A percentile compares a stretch with the other conserved stretches of the same genome.
Conservation (phyloP, 768 basidiomycete species). For the Clitopilus hobsonii region DNA sequence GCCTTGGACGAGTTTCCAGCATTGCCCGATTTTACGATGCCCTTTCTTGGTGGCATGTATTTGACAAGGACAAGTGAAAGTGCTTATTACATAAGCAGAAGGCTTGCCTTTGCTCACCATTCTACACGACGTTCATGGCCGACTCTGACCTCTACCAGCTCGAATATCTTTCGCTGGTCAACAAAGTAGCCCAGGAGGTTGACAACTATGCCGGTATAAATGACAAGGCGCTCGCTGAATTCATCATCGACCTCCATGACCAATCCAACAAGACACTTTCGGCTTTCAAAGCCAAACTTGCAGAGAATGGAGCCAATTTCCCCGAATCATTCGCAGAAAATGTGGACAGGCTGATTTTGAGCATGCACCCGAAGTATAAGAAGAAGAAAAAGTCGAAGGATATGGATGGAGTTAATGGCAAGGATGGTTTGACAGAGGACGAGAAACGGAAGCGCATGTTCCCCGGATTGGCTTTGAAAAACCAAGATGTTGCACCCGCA, state of each 20-base stretch:
- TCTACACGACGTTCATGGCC: slow-evolving; percentile 38
- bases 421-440: slow-evolving; percentile 44
- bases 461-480: slow-evolving; percentile 81
- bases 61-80: slow-evolving; percentile 7
- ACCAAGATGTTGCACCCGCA: slow-evolving; percentile 61
- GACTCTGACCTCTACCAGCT: slow-evolving; percentile 84
- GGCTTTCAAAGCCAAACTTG: slow-evolving; percentile 79
- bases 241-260: slow-evolving; percentile 87
- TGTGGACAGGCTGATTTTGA: slow-evolving; percentile 91
- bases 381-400: slow-evolving; percentile 46
- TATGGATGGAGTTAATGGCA: slow-evolving; percentile 31
- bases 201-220: slow-evolving; percentile 80
- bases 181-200: slow-evolving; percentile 90
- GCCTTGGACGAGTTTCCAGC: slow-evolving; percentile 81
- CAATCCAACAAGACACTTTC: slow-evolving; percentile 66
- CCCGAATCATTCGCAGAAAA: slow-evolving; percentile 89
- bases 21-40: slow-evolving; percentile 84
- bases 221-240: slow-evolving; percentile 95
- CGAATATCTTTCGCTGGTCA: slow-evolving; percentile 87
- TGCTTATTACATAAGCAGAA: neutral
- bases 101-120: slow-evolving; percentile 2
- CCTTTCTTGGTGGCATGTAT: slow-evolving; percentile 62
- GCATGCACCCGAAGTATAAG: slow-evolving; percentile 95
- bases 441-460: slow-evolving; percentile 85
- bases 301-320: slow-evolving; percentile 75